phyloP scores from a whole-genome alignment of 345 rosid genomes.

The Arabis alpina region DNA sequence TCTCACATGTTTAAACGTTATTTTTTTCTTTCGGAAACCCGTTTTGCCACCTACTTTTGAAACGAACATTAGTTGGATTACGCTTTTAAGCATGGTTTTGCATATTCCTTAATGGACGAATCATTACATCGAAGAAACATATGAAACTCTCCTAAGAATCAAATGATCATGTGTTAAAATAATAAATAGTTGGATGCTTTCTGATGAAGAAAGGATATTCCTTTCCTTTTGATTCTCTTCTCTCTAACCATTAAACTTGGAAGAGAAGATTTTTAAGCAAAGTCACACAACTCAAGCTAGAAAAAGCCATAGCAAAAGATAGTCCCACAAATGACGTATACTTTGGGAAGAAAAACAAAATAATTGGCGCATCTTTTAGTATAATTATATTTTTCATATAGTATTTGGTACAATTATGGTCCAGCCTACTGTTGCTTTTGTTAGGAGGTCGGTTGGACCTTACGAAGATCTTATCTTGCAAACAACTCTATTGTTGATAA shows the following conservation, averaged over 20 bases:
- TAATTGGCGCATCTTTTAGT: constrained; percentile 20
- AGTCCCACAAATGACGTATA: constrained; percentile 22
- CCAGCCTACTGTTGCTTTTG: constrained; percentile 28
- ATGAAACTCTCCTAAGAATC: no score
- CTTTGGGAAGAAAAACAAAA: constrained; percentile 1
- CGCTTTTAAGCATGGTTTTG: no score
- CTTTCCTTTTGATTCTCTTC: neutral
- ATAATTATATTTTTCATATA: neutral
- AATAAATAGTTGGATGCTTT: no score
- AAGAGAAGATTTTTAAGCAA: neutral
- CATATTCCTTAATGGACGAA: no score
- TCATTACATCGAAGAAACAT: no score
- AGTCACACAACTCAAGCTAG: neutral
- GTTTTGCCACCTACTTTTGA: no score
- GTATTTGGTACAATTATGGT: constrained; percentile 18
- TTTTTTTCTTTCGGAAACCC: no score
- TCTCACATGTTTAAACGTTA: no score
- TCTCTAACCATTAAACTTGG: neutral
- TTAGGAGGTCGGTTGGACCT: constrained; percentile 23
- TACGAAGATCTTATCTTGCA: constrained; percentile 31
- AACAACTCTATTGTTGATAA: constrained; percentile 17
- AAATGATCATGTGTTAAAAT: no score
- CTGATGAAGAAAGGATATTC: neutral
- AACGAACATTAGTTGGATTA: no score
- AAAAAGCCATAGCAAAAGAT: neutral